These are phyloP conservation scores for Clathrospora elynae DNA, from an alignment of 2,329 filamentous ascomycete species.

Conservation along the genomic window DNA sequence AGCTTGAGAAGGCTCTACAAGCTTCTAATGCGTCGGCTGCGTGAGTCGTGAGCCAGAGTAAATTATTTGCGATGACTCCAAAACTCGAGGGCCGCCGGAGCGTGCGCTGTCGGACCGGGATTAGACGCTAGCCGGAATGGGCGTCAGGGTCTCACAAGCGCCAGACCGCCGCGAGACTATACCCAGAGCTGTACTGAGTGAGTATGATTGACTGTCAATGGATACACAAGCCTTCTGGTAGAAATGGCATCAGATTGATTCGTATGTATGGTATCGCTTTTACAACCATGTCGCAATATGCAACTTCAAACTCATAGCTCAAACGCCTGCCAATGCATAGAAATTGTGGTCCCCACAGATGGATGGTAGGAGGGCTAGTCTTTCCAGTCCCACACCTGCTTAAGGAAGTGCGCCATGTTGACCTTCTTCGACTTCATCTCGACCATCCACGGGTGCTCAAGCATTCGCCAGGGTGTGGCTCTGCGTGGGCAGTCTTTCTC, in stretches of 20 bases:
- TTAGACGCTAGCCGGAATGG: conserved; percentile 16
- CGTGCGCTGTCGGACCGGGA: conserved; percentile 19
- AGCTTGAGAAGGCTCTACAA: too few relatives aligned
- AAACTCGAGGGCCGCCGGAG: conserved; percentile 22
- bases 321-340: conserved; percentile 45
- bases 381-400: conserved; percentile 97
- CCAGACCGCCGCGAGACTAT: too few relatives aligned
- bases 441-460: conserved; percentile 98
- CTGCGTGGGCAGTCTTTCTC: conserved; percentile 89
- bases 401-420: conserved; percentile 94
- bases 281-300: conserved; percentile 24
- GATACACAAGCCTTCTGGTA: too few relatives aligned
- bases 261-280: conserved; percentile 19
- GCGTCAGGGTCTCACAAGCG: not conserved
- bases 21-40: conserved; percentile 1
- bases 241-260: too few relatives aligned
- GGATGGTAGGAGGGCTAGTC: conserved; percentile 53
- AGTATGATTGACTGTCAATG: too few relatives aligned
- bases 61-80: conserved; percentile 38
- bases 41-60: conserved; percentile 7
- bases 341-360: conserved; percentile 19
- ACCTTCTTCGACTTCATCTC: conserved; percentile 96
- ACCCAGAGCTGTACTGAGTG: too few relatives aligned
- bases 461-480: conserved; percentile 97
- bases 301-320: conserved; percentile 26